Conservation (phyloP, 352 stramenopile genomes). For the Phytopythium boreale region DNA sequence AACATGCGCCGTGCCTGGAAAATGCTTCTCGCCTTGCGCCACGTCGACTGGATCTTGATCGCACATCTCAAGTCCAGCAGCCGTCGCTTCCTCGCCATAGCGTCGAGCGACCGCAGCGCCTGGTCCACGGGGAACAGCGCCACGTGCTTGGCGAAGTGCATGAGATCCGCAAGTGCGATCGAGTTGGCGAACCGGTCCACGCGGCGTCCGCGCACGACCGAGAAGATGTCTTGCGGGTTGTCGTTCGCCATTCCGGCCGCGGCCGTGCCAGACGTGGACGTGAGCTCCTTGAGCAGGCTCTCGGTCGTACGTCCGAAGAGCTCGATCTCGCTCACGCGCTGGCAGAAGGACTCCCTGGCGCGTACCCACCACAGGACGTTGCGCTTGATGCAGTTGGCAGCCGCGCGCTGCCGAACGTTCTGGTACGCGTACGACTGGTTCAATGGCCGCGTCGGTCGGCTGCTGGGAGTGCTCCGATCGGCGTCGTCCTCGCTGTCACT, state of each 20-base stretch:
- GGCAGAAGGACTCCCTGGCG: conserved; percentile 42
- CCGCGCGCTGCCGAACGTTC: conserved; percentile 48
- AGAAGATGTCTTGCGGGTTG: conserved; percentile 35
- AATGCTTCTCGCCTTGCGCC: conserved; percentile 41
- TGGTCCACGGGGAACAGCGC: conserved; percentile 67
- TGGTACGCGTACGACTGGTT: conserved; percentile 56
- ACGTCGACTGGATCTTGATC: conserved; percentile 62
- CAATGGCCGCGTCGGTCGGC: not conserved
- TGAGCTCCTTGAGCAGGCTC: conserved; percentile 46
- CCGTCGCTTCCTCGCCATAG: conserved; percentile 46
- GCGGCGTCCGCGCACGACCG: conserved; percentile 26
- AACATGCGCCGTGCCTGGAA: conserved; percentile 40
- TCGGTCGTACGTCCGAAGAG: conserved; percentile 59
- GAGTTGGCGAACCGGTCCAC: conserved; percentile 18
- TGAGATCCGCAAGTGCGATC: conserved; percentile 57
- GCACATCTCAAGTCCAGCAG: conserved; percentile 44
- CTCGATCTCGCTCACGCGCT: conserved; percentile 58
- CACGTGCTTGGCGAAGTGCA: conserved; percentile 68
- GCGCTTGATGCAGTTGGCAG: conserved; percentile 58
- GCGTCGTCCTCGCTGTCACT: conserved; percentile 21
- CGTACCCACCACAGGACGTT: conserved; percentile 51
- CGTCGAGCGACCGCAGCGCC: conserved; percentile 49
- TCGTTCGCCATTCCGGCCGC: conserved; percentile 6
- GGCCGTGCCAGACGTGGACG: conserved; percentile 12
- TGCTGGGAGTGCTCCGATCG: not conserved